Conservation (phyloP, 2,329 filamentous ascomycete genomes). For the Alternaria tenuissima region DNA sequence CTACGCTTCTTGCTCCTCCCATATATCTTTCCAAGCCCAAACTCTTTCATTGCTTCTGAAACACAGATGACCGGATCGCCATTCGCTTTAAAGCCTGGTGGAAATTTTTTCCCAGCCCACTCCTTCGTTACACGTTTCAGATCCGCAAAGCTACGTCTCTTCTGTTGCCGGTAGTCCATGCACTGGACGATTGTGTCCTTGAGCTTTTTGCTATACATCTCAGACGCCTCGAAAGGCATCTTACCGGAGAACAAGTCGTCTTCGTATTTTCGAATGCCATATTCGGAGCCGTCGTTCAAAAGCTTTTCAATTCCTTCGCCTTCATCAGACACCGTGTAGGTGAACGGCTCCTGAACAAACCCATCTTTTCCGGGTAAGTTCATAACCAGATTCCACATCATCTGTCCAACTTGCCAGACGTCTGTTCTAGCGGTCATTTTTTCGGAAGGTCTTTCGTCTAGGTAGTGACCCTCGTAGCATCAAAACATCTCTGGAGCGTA, state of each 20-base stretch:
- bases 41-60: neutral
- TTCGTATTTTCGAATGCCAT: neutral
- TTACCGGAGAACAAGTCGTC: neutral
- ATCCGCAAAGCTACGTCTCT: neutral
- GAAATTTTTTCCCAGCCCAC: neutral
- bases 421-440: slow-evolving; percentile 6
- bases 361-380: neutral
- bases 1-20: neutral
- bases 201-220: neutral
- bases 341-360: neutral
- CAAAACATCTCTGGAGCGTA: neutral
- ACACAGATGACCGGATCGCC: neutral
- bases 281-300: neutral
- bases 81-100: neutral
- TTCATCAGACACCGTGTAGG: neutral
- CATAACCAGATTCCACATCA: slow-evolving; percentile 10
- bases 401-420: slow-evolving; percentile 5
- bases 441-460: neutral
- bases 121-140: neutral
- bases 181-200: neutral
- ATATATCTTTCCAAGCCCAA: neutral
- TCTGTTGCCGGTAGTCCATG: neutral
- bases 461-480: neutral
- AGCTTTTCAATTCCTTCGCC: neutral
- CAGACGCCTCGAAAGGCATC: neutral